A percentile compares a stretch with the other conserved stretches of the same genome.
Evolutionary conservation across 805 yeast species (phyloP).

Genomic region (Candida railenensis): DNA sequence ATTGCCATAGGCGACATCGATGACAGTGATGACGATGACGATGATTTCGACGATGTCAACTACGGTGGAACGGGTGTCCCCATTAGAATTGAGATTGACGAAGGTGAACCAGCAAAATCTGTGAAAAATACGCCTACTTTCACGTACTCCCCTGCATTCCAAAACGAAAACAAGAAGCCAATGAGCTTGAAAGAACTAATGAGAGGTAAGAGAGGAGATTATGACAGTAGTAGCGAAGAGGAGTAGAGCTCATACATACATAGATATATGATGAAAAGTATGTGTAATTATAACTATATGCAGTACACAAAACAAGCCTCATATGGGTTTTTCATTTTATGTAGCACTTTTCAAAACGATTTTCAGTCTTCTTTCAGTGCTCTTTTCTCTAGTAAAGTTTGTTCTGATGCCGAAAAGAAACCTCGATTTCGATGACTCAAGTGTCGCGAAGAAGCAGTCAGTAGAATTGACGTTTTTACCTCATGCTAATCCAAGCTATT

Average conservation of each 20-base stretch:
- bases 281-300: background rate
- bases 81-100: slow-evolving; percentile 24
- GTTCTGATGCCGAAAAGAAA: background rate
- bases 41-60: slow-evolving; percentile 19
- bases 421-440: background rate
- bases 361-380: too few species aligned
- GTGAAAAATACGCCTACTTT: slow-evolving; percentile 1
- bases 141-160: background rate
- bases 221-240: slow-evolving; percentile 35
- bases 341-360: background rate
- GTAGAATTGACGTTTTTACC: background rate
- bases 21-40: slow-evolving; percentile 26
- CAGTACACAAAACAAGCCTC: too few species aligned
- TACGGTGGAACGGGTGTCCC: slow-evolving; percentile 19
- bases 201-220: slow-evolving; percentile 23
- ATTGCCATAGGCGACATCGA: slow-evolving; percentile 10
- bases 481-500: background rate
- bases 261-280: background rate
- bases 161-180: slow-evolving; percentile 21
- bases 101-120: slow-evolving; percentile 12
- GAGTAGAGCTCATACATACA: slow-evolving; percentile 9
- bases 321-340: too few species aligned
- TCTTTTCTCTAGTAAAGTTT: background rate
- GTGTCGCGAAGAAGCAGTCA: background rate
- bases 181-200: slow-evolving; percentile 40